A percentile compares a stretch with the other conserved stretches of the same genome.
Conservation (phyloP, 306 rosid genomes). For the Chamaecrista fasciculata region DNA sequence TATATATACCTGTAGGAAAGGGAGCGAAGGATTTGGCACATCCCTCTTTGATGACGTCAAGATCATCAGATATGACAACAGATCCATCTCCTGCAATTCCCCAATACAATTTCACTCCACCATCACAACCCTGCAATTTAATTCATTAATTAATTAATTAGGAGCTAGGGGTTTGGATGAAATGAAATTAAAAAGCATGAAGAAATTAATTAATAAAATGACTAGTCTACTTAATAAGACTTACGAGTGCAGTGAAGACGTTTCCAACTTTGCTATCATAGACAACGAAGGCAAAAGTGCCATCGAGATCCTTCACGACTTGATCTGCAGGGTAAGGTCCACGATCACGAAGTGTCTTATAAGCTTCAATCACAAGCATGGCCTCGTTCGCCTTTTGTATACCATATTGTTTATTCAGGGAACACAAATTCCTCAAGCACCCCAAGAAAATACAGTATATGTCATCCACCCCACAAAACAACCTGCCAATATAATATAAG, state of each 20-base stretch:
- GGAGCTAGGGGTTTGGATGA: too few species aligned
- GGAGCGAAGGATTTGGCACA: conserved; percentile 99
- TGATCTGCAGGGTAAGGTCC: conserved; percentile 99
- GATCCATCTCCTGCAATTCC: conserved; percentile 97
- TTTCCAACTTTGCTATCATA: conserved; percentile 83
- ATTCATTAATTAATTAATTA: background rate
- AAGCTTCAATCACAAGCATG: conserved; percentile 90
- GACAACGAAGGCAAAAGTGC: conserved; percentile 94
- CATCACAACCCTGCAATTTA: conserved; percentile 81
- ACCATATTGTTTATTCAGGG: conserved; percentile 75
- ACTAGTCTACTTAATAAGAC: too few species aligned
- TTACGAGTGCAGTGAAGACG: conserved; percentile 92
- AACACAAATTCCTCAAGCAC: conserved; percentile 65
- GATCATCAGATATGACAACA: conserved; percentile 90
- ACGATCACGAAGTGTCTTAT: conserved; percentile 80
- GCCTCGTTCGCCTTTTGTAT: conserved; percentile 74
- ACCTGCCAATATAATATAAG: conserved; percentile 46
- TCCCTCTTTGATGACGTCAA: conserved; percentile 77
- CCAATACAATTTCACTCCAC: conserved; percentile 89
- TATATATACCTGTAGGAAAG: conserved; percentile 85
- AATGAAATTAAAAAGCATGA: too few species aligned
- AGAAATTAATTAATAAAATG: too few species aligned
- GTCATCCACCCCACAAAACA: conserved; percentile 86
- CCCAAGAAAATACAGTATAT: conserved; percentile 85
- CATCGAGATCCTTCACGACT: conserved; percentile 90